phyloP scores from a whole-genome alignment of 73 alveolate genomes.

The Breviolum minutum region DNA sequence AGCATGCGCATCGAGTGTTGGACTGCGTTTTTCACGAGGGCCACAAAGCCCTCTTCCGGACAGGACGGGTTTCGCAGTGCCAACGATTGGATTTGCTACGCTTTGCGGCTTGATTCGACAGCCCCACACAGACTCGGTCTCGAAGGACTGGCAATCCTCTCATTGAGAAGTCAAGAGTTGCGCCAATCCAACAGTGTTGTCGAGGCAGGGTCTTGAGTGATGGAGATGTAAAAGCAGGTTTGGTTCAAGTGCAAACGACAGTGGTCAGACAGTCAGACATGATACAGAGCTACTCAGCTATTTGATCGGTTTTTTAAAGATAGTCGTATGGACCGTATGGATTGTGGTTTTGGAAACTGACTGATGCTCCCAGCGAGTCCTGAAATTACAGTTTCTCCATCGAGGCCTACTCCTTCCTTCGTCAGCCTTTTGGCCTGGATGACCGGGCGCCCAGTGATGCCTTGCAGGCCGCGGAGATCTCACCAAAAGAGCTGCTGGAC shows the following conservation, averaged over 20 bases:
- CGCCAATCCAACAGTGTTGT: neutral
- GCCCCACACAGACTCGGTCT: too few relatives aligned
- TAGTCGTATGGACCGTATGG: too few relatives aligned
- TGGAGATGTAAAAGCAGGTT: too few relatives aligned
- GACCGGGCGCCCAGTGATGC: conserved; percentile 15
- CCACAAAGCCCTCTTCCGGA: conserved; percentile 40
- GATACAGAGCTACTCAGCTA: too few relatives aligned
- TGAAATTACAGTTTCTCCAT: neutral
- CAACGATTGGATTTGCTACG: neutral
- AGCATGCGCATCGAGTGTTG: conserved; percentile 39
- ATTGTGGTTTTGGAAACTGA: too few relatives aligned
- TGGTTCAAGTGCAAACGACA: too few relatives aligned
- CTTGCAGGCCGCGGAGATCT: neutral
- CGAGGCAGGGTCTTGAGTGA: conserved; percentile 13
- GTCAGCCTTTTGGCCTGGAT: conserved; percentile 52
- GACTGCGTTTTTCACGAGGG: conserved; percentile 67
- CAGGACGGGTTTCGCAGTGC: neutral
- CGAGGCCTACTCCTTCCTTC: conserved; percentile 48
- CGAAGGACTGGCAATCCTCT: conserved; percentile 56
- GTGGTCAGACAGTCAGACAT: too few relatives aligned
- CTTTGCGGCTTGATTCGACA: too few relatives aligned
- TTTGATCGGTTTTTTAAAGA: too few relatives aligned
- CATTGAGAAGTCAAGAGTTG: conserved; percentile 17
- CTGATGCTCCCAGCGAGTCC: neutral
- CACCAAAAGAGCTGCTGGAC: conserved; percentile 31